Conservation (phyloP, 1,139 yeast genomes). For the Blastobotrys apis region DNA sequence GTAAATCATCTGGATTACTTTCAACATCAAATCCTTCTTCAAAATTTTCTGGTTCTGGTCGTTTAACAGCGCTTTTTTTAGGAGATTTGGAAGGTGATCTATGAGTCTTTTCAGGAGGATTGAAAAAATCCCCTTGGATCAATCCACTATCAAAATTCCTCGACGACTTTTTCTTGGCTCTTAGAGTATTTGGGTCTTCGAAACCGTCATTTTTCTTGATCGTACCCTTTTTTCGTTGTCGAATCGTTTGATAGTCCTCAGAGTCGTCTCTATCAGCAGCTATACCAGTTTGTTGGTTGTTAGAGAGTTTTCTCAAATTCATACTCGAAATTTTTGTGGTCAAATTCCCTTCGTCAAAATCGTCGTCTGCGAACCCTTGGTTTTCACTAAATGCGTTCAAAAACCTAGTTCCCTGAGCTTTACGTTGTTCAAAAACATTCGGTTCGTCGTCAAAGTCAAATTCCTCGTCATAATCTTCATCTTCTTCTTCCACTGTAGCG, state of each 20-base stretch:
- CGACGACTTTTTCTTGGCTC: not conserved
- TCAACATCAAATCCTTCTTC: conserved; percentile 25
- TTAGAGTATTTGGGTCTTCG: not conserved
- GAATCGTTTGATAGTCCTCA: conserved; percentile 3
- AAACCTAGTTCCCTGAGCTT: not conserved
- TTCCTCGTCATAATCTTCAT: not conserved
- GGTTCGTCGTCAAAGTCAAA: not conserved
- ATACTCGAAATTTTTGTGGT: conserved; percentile 6
- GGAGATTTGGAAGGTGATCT: conserved; percentile 7
- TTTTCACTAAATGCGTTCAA: conserved; percentile 6
- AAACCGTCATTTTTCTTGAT: not conserved
- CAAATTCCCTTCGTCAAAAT: not conserved
- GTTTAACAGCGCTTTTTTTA: not conserved
- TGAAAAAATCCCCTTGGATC: conserved; percentile 2
- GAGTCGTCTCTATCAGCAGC: not conserved
- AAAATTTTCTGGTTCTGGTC: conserved; percentile 12
- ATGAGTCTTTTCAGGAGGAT: conserved; percentile 1
- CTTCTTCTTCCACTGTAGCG: not conserved
- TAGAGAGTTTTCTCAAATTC: not conserved
- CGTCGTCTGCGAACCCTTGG: conserved; percentile 3
- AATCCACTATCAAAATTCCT: not conserved
- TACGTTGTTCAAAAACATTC: conserved; percentile 1
- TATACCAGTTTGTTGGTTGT: not conserved
- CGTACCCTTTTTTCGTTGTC: not conserved
- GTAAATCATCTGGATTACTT: conserved; percentile 13